These are phyloP conservation scores for Leucocoprinus leucothites DNA, from an alignment of 768 basidiomycete species.

Conservation along the genomic window DNA sequence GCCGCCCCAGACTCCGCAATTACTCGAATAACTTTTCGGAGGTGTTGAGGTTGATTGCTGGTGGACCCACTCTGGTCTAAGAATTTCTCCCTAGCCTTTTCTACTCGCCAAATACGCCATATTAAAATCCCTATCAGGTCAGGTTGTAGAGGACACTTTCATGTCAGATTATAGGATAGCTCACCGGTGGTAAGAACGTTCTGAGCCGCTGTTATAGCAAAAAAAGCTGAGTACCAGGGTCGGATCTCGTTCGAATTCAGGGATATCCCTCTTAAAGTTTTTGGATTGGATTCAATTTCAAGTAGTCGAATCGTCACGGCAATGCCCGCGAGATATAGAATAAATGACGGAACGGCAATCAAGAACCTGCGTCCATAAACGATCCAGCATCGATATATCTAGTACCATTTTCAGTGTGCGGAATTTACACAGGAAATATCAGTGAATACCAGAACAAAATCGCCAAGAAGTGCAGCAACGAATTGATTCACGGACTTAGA, in stretches of 20 bases:
- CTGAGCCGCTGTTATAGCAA: conserved; percentile 4
- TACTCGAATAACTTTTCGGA: not conserved
- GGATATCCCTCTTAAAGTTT: not conserved
- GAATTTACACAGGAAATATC: not conserved
- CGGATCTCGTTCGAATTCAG: conserved; percentile 2
- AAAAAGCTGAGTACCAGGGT: conserved; percentile 3
- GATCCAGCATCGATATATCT: conserved; percentile 10
- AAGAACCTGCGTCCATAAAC: conserved; percentile 7
- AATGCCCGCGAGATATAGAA: conserved; percentile 5
- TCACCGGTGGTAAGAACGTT: conserved; percentile 7
- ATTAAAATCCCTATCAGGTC: not conserved
- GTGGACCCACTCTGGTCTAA: not conserved
- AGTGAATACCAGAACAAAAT: conserved; percentile 12
- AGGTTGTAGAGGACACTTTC: too few species aligned
- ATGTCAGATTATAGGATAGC: not conserved
- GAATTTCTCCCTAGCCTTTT: not conserved
- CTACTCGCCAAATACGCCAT: not conserved
- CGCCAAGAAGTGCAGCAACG: conserved; percentile 10
- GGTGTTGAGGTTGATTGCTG: not conserved
- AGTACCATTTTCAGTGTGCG: not conserved
- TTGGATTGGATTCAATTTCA: conserved; percentile 4
- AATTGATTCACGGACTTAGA: conserved; percentile 7
- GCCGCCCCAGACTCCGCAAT: not conserved
- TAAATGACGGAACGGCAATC: conserved; percentile 4
- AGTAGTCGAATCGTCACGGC: conserved; percentile 1